Percentiles rank a stretch among this genome's conserved stretches.
Conservation (phyloP, 257 asterid genomes). For the Mentha longifolia region DNA sequence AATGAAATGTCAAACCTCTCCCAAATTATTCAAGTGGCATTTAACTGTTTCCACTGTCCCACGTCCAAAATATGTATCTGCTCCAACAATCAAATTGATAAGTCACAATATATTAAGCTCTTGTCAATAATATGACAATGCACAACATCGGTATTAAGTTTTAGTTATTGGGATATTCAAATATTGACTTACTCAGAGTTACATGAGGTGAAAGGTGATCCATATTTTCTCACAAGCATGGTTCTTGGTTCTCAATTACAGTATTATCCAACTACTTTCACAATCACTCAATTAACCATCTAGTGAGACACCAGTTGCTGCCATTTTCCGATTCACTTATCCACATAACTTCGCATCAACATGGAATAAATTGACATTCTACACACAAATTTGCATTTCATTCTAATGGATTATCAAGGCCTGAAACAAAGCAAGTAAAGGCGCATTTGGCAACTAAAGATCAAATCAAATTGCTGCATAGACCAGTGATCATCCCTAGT, state of each 20-base stretch:
- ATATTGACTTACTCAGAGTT: constrained; percentile 4
- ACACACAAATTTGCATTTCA: not conserved
- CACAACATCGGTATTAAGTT: constrained; percentile 6
- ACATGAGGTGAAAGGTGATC: constrained; percentile 3
- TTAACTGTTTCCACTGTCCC: constrained; percentile 80
- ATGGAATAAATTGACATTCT: constrained; percentile 15
- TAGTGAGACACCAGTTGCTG: not conserved
- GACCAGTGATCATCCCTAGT: not conserved
- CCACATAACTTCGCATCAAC: constrained; percentile 14
- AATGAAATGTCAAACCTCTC: constrained; percentile 53
- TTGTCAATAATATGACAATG: constrained; percentile 12
- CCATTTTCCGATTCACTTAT: not conserved
- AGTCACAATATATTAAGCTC: constrained; percentile 1
- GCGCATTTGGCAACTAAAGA: not conserved
- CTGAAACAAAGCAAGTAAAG: not conserved
- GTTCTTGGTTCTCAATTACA: not conserved
- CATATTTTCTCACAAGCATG: not conserved
- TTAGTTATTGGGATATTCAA: constrained; percentile 15
- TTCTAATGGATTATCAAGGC: not conserved
- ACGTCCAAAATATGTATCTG: constrained; percentile 86
- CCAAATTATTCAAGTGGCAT: constrained; percentile 74
- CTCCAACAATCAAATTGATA: constrained; percentile 20
- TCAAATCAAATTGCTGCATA: not conserved
- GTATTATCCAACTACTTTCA: constrained; percentile 1
- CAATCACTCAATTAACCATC: not conserved